Conservation (phyloP, 1,139 yeast genomes). For the Groenewaldozyma auringiensis region DNA sequence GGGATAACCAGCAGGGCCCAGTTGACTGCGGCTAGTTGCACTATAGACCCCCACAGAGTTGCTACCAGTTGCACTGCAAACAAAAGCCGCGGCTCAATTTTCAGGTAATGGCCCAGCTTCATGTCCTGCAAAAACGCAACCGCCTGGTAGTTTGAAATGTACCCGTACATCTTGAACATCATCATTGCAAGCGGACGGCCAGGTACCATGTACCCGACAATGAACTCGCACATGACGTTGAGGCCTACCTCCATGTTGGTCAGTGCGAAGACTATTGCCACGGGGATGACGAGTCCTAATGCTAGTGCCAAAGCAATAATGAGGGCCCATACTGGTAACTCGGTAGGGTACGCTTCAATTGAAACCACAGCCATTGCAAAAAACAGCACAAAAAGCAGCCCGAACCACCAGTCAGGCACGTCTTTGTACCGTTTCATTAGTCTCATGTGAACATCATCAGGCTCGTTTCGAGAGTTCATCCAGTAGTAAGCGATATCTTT, state of each 20-base stretch:
- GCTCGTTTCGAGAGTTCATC: conserved; percentile 36
- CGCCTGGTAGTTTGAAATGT: conserved; percentile 52
- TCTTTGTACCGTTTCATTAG: conserved; percentile 52
- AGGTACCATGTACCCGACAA: conserved; percentile 56
- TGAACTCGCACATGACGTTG: conserved; percentile 53
- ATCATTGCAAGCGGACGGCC: conserved; percentile 57
- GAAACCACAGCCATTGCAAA: conserved; percentile 44
- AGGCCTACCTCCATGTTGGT: conserved; percentile 51
- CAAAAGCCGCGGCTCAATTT: conserved; percentile 53
- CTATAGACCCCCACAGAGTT: conserved; percentile 31
- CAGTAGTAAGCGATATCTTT: conserved; percentile 43
- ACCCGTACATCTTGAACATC: conserved; percentile 55
- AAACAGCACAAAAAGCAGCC: conserved; percentile 40
- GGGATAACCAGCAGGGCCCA: conserved; percentile 41
- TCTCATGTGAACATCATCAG: conserved; percentile 56
- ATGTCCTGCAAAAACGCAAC: conserved; percentile 48
- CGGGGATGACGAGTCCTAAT: conserved; percentile 47
- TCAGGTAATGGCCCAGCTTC: conserved; percentile 57
- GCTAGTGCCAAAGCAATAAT: conserved; percentile 47
- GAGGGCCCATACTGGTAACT: conserved; percentile 44
- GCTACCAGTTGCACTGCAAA: conserved; percentile 46
- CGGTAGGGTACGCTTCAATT: conserved; percentile 39
- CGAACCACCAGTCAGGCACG: conserved; percentile 65
- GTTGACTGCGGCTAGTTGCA: conserved; percentile 37
- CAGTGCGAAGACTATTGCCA: conserved; percentile 46